Evolutionary conservation across 768 basidiomycete genomes (phyloP), one percentile per base, ranked within the genome.

Genomic region (Cyclocybe cylindracea): DNA sequence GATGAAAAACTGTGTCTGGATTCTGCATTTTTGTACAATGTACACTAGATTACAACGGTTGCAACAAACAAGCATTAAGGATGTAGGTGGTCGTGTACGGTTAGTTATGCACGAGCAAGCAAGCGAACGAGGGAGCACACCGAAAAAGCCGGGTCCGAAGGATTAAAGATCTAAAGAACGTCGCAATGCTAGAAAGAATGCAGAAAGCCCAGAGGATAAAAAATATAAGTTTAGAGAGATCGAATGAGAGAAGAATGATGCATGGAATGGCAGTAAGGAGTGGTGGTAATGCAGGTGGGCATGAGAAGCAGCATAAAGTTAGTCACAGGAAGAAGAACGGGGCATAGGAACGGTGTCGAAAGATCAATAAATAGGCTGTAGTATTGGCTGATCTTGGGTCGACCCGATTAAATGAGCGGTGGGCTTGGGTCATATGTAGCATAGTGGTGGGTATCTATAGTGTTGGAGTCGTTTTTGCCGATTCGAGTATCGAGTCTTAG

Each of bases 31-130:
- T 53, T 49, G 44, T 60, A 56, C 57, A 53, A 47, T 69, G 66
- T 68, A 70, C 62, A 69, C 46, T 66, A 67, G 55, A 62, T 62
- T 66, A 66, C 65, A 66, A 54, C 53, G 54, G 36, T 61, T 57
- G 61, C 59, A 64, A 56, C 54, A 61, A 55, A 45, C 24, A 39
- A 61, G 38, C 48, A 54, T 51, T 51, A 52, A 40, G 54, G 46
- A 37, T 40, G 44, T 44, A 47, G 45, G 24, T 5, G 5, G 24
- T 2, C 24, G 24, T 24, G 24, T 24, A 24, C 24, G 24, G 24
- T 24, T 24, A 24, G 24, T 24, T 24, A n/a, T n/a, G n/a, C 5
- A 24, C 5, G 37, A 42, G 40, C 35, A 36, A 52, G 45, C 14
- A 51, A 55, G 35, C 14, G 46, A 59, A 46, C n/a, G 24, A 24